phyloP scores from a whole-genome alignment of 1,284 basidiomycete species.

The Vanrija humicola region DNA sequence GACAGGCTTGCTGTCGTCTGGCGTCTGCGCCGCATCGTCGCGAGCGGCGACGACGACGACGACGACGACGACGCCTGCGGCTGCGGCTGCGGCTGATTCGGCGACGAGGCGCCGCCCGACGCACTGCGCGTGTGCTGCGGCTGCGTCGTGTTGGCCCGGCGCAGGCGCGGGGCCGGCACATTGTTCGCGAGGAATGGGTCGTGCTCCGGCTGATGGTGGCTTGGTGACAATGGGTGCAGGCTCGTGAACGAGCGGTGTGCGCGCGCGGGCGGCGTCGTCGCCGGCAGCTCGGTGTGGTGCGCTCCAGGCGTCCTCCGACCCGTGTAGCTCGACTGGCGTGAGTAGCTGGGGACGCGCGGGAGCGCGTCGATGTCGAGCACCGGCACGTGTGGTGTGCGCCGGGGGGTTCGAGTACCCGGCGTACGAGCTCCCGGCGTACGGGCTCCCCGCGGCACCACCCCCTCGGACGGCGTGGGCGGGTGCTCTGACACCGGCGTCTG shows the following conservation, averaged over 20 bases:
- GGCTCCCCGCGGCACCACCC: background rate
- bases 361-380: background rate
- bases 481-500: background rate
- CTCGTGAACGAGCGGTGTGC: background rate
- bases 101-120: background rate
- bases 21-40: slow-evolving; percentile 16
- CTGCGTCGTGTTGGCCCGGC: slow-evolving; percentile 9
- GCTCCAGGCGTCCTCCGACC: too few species aligned
- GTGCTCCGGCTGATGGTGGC: background rate
- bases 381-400: background rate
- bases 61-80: background rate
- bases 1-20: slow-evolving; percentile 18
- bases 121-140: background rate
- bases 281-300: background rate
- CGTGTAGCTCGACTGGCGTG: too few species aligned
- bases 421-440: background rate
- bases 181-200: background rate
- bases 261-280: background rate
- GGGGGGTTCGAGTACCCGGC: background rate
- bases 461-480: background rate
- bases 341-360: background rate
- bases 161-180: slow-evolving; percentile 4
- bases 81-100: background rate
- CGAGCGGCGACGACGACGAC: background rate
- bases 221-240: too few species aligned